Percentiles rank a stretch among this genome's conserved stretches.
phyloP scores from a whole-genome alignment of 352 stramenopile genomes.

The Phytophthora citrophthora region DNA sequence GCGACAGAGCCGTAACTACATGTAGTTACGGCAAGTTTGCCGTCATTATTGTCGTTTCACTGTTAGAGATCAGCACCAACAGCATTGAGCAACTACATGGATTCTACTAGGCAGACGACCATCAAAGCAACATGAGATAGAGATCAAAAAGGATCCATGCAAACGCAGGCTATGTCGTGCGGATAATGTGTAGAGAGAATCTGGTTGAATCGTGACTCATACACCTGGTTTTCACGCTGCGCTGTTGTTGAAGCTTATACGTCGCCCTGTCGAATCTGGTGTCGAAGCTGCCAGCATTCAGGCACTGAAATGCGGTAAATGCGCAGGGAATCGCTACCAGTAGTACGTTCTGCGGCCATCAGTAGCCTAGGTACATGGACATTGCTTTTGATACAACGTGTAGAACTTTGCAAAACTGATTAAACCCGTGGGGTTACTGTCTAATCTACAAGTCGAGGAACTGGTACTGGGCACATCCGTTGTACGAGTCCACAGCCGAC shows the following conservation, averaged over 20 bases:
- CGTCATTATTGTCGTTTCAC: not conserved
- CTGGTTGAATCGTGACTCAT: not conserved
- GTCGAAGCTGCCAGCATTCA: not conserved
- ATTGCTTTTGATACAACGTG: too few relatives aligned
- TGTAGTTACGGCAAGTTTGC: too few relatives aligned
- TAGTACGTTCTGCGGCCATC: too few relatives aligned
- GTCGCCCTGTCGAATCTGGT: not conserved
- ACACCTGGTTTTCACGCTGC: not conserved
- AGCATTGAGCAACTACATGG: not conserved
- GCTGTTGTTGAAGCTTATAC: not conserved
- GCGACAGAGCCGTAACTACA: too few relatives aligned
- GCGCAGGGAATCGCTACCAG: too few relatives aligned
- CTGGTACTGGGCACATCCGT: slow-evolving; percentile 46
- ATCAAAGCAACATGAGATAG: not conserved
- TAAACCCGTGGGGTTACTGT: not conserved
- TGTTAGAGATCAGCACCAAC: slow-evolving; percentile 5
- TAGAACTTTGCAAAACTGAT: slow-evolving; percentile 2
- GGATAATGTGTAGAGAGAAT: not conserved
- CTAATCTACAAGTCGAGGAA: slow-evolving; percentile 40
- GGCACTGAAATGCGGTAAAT: not conserved
- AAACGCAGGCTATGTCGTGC: not conserved
- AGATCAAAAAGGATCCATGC: slow-evolving; percentile 4
- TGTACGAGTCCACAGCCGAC: slow-evolving; percentile 44
- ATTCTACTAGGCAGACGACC: not conserved
- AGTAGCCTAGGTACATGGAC: too few relatives aligned